A percentile compares a stretch with the other conserved stretches of the same genome.
These are phyloP conservation scores for Camellia granthamiana DNA, from an alignment of 148 eudicot species.

Conservation along the genomic window DNA sequence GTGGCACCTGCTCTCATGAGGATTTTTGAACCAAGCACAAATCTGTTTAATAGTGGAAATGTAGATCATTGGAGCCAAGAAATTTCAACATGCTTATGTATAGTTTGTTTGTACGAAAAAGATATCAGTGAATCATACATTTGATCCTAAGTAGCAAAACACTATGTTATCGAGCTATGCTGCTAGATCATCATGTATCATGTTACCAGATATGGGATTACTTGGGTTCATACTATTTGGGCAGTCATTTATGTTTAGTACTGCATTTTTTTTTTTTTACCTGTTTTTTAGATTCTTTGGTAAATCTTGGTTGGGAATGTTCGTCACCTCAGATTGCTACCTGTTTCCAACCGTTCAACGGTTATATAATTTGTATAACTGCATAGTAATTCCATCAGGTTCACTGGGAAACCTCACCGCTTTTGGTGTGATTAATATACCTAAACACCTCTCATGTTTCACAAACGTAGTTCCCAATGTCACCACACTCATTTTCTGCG, in stretches of 20 bases:
- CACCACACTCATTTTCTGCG: not conserved
- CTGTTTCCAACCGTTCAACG: not conserved
- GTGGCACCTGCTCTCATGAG: not conserved
- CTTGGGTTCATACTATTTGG: not conserved
- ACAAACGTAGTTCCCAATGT: not conserved
- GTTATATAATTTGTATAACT: not conserved
- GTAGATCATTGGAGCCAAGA: not conserved
- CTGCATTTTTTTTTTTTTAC: not conserved
- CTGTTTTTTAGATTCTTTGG: not conserved
- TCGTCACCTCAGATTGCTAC: not conserved
- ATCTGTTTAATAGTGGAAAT: not conserved
- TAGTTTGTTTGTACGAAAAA: not conserved
- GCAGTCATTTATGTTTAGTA: not conserved
- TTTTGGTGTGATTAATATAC: not conserved
- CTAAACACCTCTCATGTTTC: not conserved
- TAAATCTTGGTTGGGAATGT: not conserved
- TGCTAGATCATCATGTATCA: not conserved
- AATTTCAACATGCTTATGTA: not conserved
- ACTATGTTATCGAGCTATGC: not conserved
- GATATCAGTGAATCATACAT: not conserved
- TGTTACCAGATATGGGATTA: not conserved
- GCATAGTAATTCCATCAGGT: not conserved
- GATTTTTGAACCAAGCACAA: not conserved
- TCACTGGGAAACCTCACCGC: not conserved
- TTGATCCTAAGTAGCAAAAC: not conserved